Evolutionary conservation across 2,329 filamentous ascomycete genomes (phyloP).

Genomic region (Stachybotrys elegans): DNA sequence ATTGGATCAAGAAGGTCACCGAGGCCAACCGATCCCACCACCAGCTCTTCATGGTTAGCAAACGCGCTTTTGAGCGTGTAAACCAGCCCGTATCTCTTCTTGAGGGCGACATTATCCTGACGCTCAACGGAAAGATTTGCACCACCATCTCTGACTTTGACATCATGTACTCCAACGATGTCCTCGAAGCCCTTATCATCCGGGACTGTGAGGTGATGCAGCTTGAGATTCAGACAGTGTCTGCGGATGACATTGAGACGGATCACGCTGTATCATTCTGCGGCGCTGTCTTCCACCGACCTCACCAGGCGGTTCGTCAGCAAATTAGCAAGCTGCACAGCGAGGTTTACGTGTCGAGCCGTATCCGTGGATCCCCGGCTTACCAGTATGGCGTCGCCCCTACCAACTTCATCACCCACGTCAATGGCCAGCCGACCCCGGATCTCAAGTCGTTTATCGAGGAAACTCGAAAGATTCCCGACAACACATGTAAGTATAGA

Average conservation of each 20-base stretch:
- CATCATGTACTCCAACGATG: slow-evolving; percentile 88
- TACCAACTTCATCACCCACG: slow-evolving; percentile 95
- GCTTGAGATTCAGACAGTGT: slow-evolving; percentile 76
- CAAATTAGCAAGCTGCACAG: slow-evolving; percentile 96
- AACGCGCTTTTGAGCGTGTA: slow-evolving; percentile 65
- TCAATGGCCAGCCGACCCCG: slow-evolving; percentile 82
- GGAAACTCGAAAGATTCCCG: slow-evolving; percentile 80
- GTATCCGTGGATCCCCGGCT: slow-evolving; percentile 75
- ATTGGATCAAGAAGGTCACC: slow-evolving; percentile 91
- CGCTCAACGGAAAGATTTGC: slow-evolving; percentile 85
- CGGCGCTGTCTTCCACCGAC: slow-evolving; percentile 85
- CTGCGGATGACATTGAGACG: slow-evolving; percentile 87
- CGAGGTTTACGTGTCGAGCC: slow-evolving; percentile 90
- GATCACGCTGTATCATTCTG: slow-evolving; percentile 91
- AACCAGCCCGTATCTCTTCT: slow-evolving; percentile 54
- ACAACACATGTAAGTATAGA: slow-evolving; percentile 73
- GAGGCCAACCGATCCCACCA: slow-evolving; percentile 86
- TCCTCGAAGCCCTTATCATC: slow-evolving; percentile 79
- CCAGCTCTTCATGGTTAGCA: slow-evolving; percentile 97
- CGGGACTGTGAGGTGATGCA: slow-evolving; percentile 75
- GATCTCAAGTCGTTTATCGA: slow-evolving; percentile 76
- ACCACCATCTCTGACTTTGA: slow-evolving; percentile 91
- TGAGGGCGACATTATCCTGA: slow-evolving; percentile 90
- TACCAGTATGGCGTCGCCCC: slow-evolving; percentile 90
- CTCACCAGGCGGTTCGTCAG: slow-evolving; percentile 93